These are phyloP conservation scores for Sphaerostilbella broomeana DNA, from an alignment of 2,329 filamentous ascomycete genomes.

Conservation along the genomic window DNA sequence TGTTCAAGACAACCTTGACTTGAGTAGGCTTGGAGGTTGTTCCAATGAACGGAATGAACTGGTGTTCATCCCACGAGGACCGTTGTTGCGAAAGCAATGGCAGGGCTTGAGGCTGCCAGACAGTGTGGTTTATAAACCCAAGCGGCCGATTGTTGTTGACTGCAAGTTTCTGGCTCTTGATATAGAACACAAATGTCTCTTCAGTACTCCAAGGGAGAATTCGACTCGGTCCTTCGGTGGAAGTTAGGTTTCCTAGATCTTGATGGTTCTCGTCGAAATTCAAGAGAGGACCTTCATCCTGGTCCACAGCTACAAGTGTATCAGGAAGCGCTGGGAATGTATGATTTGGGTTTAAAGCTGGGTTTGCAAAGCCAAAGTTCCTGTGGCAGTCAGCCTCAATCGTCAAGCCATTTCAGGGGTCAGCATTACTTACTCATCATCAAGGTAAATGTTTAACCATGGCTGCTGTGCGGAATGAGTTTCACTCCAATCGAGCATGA, in stretches of 20 bases:
- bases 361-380: constrained; percentile 20
- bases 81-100: constrained; percentile 18
- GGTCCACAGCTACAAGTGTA: constrained; percentile 8
- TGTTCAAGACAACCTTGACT: constrained; percentile 27
- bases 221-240: not conserved
- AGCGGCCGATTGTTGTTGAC: constrained; percentile 19
- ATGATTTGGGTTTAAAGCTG: constrained; percentile 17
- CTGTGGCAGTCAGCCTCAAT: too few species aligned
- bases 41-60: constrained; percentile 18
- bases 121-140: constrained; percentile 23
- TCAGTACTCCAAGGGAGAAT: constrained; percentile 11
- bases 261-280: constrained; percentile 5
- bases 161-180: constrained; percentile 20
- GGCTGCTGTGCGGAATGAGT: constrained; percentile 1
- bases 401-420: too few species aligned
- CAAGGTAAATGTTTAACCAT: constrained; percentile 20
- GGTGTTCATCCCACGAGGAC: constrained; percentile 18
- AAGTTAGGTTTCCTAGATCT: constrained; percentile 9
- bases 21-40: constrained; percentile 10
- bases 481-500: constrained; percentile 17
- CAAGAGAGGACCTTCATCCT: constrained; percentile 1
- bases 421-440: constrained; percentile 20
- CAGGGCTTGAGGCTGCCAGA: constrained; percentile 18
- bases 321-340: constrained; percentile 13
- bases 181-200: constrained; percentile 19